Evolutionary conservation across 164 flowering plant genomes (phyloP).

Genomic region (Annona squamosa): DNA sequence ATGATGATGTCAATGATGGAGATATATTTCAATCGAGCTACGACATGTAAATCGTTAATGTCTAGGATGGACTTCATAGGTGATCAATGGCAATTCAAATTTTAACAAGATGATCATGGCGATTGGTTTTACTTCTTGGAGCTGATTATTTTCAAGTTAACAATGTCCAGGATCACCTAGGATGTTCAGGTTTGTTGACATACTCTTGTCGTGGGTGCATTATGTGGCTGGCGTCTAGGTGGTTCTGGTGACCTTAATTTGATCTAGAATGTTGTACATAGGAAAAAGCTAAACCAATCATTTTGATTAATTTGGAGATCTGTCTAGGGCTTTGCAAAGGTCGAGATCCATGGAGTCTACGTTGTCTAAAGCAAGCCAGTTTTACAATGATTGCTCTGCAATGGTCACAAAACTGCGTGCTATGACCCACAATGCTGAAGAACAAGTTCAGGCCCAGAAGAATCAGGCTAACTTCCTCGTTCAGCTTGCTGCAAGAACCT

Average conservation of each 20-base stretch:
- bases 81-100: too few relatives aligned
- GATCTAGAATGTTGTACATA: neutral
- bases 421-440: slow-evolving; percentile 73
- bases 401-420: slow-evolving; percentile 75
- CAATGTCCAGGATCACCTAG: neutral
- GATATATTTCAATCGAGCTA: too few relatives aligned
- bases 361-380: slow-evolving; percentile 54
- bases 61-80: too few relatives aligned
- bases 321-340: slow-evolving; percentile 67
- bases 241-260: too few relatives aligned
- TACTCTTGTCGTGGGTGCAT: too few relatives aligned
- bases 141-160: neutral
- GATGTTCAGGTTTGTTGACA: too few relatives aligned
- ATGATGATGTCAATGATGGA: too few relatives aligned
- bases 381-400: slow-evolving; percentile 59
- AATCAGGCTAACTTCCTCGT: slow-evolving; percentile 52
- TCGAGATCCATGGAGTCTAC: slow-evolving; percentile 70
- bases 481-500: slow-evolving; percentile 79
- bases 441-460: slow-evolving; percentile 61
- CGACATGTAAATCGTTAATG: too few relatives aligned
- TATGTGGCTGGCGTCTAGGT: too few relatives aligned
- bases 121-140: neutral
- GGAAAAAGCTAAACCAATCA: neutral
- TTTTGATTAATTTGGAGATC: neutral
- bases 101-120: neutral